Conservation (phyloP, 23 red algal genomes). For the Agarophyton chilense region DNA sequence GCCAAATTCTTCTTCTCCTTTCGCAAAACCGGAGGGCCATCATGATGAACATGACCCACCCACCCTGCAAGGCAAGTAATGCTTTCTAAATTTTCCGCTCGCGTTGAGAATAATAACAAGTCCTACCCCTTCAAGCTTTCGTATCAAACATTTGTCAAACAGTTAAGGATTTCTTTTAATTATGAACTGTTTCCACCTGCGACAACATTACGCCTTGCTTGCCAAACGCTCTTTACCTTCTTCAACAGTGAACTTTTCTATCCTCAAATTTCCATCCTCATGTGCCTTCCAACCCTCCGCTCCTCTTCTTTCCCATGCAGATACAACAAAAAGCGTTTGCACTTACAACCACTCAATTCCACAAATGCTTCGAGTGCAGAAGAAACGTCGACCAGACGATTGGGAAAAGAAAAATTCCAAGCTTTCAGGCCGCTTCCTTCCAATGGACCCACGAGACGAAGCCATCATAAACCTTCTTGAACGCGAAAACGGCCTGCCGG, state of each 20-base stretch:
- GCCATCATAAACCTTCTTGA: slow-evolving; percentile 57
- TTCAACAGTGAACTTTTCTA: not conserved
- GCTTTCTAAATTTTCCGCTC: too few relatives aligned
- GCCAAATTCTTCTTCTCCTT: too few relatives aligned
- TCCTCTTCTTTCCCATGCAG: not conserved
- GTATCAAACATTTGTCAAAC: too few relatives aligned
- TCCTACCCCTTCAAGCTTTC: too few relatives aligned
- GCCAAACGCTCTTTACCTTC: not conserved
- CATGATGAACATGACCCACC: too few relatives aligned
- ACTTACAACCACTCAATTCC: not conserved
- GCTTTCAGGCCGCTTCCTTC: slow-evolving; percentile 70
- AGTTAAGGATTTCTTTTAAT: not conserved
- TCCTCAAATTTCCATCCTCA: too few relatives aligned
- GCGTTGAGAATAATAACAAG: too few relatives aligned
- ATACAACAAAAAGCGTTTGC: not conserved
- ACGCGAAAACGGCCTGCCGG: not conserved
- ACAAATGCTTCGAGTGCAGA: slow-evolving; percentile 71
- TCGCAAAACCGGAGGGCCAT: too few relatives aligned
- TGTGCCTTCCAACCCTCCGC: not conserved
- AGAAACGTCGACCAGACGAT: slow-evolving; percentile 57
- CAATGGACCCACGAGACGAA: slow-evolving; percentile 66
- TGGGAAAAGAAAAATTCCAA: slow-evolving; percentile 51
- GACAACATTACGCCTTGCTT: not conserved
- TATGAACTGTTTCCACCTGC: not conserved
- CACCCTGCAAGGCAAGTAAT: too few relatives aligned